Evolutionary conservation across 2,329 filamentous ascomycete genomes (phyloP).

Genomic region (Sporothrix curviconia): DNA sequence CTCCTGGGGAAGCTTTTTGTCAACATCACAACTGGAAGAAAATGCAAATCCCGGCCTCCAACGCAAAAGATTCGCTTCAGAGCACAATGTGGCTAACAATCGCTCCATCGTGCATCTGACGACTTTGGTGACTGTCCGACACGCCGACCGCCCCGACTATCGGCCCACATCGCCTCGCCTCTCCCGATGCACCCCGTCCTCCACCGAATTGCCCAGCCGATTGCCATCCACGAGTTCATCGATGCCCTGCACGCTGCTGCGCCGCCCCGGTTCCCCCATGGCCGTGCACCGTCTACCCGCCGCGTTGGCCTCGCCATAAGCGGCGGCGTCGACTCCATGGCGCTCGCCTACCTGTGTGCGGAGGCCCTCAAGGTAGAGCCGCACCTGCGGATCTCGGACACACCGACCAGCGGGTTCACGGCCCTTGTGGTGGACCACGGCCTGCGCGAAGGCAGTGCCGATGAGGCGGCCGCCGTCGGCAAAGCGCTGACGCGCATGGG

Average conservation of each 20-base stretch:
- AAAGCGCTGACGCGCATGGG: slow-evolving; percentile 30
- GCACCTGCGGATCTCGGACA: slow-evolving; percentile 38
- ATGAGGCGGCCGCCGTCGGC: slow-evolving; percentile 46
- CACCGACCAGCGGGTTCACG: slow-evolving; percentile 34
- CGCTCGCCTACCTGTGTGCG: slow-evolving; percentile 68
- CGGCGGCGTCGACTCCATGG: slow-evolving; percentile 97
- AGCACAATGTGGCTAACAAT: not conserved
- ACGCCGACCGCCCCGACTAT: too few relatives aligned
- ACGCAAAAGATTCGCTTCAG: not conserved
- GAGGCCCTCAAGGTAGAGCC: slow-evolving; percentile 30
- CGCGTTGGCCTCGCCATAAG: slow-evolving; percentile 67
- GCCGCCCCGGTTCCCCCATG: slow-evolving; percentile 42
- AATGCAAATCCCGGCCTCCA: too few relatives aligned
- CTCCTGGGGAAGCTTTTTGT: not conserved
- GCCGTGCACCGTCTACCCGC: slow-evolving; percentile 29
- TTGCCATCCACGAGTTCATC: slow-evolving; percentile 35
- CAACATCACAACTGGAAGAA: not conserved
- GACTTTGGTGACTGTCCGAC: too few relatives aligned
- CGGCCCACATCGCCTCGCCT: not conserved
- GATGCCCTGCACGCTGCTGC: slow-evolving; percentile 46
- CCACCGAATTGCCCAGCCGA: slow-evolving; percentile 34
- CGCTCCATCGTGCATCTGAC: not conserved
- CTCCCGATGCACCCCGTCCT: slow-evolving; percentile 28
- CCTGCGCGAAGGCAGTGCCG: slow-evolving; percentile 44
- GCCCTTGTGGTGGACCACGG: slow-evolving; percentile 53